Evolutionary conservation across 441 rosid species (phyloP).

Genomic region (Jatropha multifida): DNA sequence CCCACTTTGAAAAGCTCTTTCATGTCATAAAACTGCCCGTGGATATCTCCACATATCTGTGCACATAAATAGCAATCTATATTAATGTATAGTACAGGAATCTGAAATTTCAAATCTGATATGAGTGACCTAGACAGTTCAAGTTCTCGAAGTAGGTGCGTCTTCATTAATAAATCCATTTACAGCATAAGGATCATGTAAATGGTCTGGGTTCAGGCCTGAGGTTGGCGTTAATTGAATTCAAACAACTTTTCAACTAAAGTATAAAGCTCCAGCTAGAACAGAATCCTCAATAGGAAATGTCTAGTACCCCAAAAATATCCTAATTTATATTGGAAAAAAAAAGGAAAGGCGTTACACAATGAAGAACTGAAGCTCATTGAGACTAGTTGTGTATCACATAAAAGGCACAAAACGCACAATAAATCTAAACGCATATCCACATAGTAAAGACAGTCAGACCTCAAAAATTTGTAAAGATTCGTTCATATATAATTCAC

Average conservation of each 20-base stretch:
- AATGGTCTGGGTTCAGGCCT: not conserved
- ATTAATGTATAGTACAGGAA: conserved; percentile 5
- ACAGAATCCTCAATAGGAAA: not conserved
- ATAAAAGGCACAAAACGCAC: not conserved
- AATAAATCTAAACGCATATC: too few relatives aligned
- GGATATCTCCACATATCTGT: conserved; percentile 94
- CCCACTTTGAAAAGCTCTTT: conserved; percentile 94
- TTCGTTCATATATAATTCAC: not conserved
- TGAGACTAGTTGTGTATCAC: not conserved
- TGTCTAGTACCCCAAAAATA: not conserved
- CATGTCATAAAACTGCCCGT: conserved; percentile 95
- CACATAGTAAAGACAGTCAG: not conserved
- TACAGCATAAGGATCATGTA: not conserved
- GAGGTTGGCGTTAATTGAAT: not conserved
- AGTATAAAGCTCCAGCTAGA: not conserved
- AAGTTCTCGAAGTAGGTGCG: not conserved
- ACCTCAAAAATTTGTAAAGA: not conserved
- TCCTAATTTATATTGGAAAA: not conserved
- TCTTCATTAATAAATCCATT: not conserved
- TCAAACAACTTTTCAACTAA: not conserved
- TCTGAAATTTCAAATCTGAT: not conserved
- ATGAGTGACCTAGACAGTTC: not conserved
- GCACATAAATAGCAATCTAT: conserved; percentile 13
- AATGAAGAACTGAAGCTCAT: not conserved
- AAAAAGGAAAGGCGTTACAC: not conserved